Evolutionary conservation across 768 basidiomycete genomes (phyloP), one percentile per base, ranked within the genome.

Genomic region (Trametes gibbosa): DNA sequence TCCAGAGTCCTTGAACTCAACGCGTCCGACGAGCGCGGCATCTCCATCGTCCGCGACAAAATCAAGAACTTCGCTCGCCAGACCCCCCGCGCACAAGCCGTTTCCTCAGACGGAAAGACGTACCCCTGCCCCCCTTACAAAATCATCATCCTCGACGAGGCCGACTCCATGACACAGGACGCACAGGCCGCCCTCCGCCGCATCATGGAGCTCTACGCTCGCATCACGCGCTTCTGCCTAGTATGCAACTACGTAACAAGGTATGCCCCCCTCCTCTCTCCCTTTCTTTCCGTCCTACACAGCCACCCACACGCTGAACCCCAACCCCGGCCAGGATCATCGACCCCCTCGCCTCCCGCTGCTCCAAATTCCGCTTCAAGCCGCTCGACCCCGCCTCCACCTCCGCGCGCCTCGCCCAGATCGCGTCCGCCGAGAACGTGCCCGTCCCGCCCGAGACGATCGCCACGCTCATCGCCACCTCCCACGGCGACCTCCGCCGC

Each of bases 151-250:
- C 84, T 99, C 24, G 97, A 99, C 67, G 97, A 99, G 75, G 97
- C 97, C 21, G 97, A 99, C 72, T 96, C 94, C 5, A 99, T 99
- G 97, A 99, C 97, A 5, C 96, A 98, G 75, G 97, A 99, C 70
- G 97, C 97, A 5, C 97, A 99, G 72, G 95, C 90, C 34, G 97
- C 97, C 0, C 78, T 99, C 40, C 82, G 97, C 41, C 84, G 97
- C n/a, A 98, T 98, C 70, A 99, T 99, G 97, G 97, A 99, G 74
- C 95, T 87, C n/a, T 95, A 98, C 68, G 92, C 92, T 17, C 83
- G 90, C 56, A 98, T 98, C 70, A 99, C 97, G 32, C 82, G 97
- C 5, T 99, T 99, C 76, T 99, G 97, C 73, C 79, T 99, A 21
- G 93, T 98, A 17, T 99, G 97, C 77, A 99, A 99, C 77, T 99